These are phyloP conservation scores for Cryptomeria japonica DNA, from an alignment of 75 land plant genomes.

Conservation along the genomic window DNA sequence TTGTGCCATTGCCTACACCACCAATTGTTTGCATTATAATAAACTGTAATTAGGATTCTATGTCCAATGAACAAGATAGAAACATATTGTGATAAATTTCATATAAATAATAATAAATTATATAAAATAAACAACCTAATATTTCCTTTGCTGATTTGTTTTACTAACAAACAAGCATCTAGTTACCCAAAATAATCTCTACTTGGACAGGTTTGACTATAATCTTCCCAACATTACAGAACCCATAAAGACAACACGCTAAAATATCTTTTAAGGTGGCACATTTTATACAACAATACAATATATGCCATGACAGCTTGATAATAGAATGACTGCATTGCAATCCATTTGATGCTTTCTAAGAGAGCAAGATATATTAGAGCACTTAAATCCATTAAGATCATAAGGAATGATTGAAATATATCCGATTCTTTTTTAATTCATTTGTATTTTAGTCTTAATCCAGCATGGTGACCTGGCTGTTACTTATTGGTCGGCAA, in stretches of 20 bases:
- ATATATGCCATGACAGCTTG: neutral
- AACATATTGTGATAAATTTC: neutral
- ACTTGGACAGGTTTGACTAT: neutral
- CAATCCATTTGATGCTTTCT: neutral
- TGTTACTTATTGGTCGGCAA: neutral
- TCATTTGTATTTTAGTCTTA: neutral
- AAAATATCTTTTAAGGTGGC: neutral
- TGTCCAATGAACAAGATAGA: slow-evolving; percentile 7
- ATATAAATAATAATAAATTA: neutral
- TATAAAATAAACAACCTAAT: neutral
- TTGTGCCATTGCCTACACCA: slow-evolving; percentile 92
- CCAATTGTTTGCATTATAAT: neutral
- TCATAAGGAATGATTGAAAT: neutral
- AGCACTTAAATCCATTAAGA: neutral
- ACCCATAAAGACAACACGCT: neutral
- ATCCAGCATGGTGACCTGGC: neutral
- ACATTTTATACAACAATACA: neutral
- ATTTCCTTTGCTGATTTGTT: neutral
- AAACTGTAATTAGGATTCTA: neutral
- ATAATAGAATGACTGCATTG: neutral
- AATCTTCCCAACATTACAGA: neutral
- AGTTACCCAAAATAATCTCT: neutral
- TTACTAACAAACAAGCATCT: neutral
- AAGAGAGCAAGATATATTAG: neutral
- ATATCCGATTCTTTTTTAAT: neutral